Base-by-base conservation (phyloP, 768 basidiomycete species). In the Xerocomus potaroensis region DNA sequence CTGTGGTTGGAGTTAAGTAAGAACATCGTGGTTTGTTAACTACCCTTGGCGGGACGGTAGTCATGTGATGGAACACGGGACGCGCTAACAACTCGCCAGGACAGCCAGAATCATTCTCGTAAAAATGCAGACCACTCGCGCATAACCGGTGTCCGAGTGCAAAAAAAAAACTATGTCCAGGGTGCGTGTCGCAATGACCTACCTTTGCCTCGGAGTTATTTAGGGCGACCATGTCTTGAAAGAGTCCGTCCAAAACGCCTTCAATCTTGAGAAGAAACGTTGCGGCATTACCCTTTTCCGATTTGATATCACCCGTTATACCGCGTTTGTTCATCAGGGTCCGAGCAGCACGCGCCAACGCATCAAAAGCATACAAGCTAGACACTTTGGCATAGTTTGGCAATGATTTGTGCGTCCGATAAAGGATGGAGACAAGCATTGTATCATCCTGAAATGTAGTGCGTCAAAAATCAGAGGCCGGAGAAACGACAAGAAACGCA, bases 321-420 rank as follows among this genome's bases (percentile, higher is more conserved):
- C 74, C 72, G 43, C 79, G 77, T 64, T 92, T 93, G 58, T 71
- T 81, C 36, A 74, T 80, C 38, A 81, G 74, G 48, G 73, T 72
- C 49, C 82, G 77, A 16, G 91, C 91, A 15, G 85, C 92, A 48
- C 95, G 83, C 34, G 91, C 80, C 50, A 99, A 76, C 16, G 94
- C 89, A 69, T 99, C 94, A 63, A 99, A 90, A 32, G 86, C 82
- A 68, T 98, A 99, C 41, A 99, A 74, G 69, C 91, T 92, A 31
- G 80, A 82, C 49, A 94, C 79, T 64, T 97, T 95, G 52, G 77
- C 74, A 10, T 75, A 57, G 14, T 78, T 66, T 4, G 81, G 69
- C 29, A 95, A 74, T 8, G 83, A 78, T 66, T 87, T 91, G 72
- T 97, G 94, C 9, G 84, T 87, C 47, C 89, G 86, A 67, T 90